A percentile compares a stretch with the other conserved stretches of the same genome.
Conservation (phyloP, 352 stramenopile genomes). For the Blastocystis sp. region DNA sequence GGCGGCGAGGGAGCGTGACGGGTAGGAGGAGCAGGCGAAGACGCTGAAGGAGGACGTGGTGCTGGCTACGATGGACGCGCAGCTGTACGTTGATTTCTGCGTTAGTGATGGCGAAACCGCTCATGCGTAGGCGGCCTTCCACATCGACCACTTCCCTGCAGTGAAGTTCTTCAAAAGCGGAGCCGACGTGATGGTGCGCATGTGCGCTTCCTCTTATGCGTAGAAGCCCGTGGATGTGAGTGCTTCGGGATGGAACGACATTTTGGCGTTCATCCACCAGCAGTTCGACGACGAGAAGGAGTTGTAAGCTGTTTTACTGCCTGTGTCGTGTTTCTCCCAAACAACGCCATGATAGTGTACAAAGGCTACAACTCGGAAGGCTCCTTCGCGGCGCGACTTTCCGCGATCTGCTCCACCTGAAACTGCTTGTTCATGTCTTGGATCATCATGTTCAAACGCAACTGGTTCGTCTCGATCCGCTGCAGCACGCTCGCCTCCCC, state of each 20-base stretch:
- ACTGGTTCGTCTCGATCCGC: neutral
- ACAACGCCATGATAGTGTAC: neutral
- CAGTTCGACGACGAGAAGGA: neutral
- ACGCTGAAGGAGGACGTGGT: slow-evolving; percentile 43
- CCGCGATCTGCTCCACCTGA: neutral
- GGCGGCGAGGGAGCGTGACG: neutral
- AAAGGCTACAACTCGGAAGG: neutral
- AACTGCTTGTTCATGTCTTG: slow-evolving; percentile 48
- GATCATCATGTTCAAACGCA: slow-evolving; percentile 51
- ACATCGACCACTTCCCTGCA: slow-evolving; percentile 49
- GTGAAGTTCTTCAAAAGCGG: slow-evolving; percentile 44
- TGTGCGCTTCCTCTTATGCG: neutral
- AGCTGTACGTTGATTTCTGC: slow-evolving; percentile 65
- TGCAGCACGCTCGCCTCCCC: slow-evolving; percentile 18
- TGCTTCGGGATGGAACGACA: slow-evolving; percentile 24
- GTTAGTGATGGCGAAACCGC: neutral
- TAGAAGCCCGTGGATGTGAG: slow-evolving; percentile 31
- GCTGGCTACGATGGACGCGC: slow-evolving; percentile 60
- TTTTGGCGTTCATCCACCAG: slow-evolving; percentile 15
- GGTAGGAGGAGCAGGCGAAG: slow-evolving; percentile 42
- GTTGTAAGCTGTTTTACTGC: no score
- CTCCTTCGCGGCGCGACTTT: no score
- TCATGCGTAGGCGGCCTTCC: slow-evolving; percentile 21
- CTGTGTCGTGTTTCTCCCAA: neutral
- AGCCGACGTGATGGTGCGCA: slow-evolving; percentile 10